Evolutionary conservation across 2,329 filamentous ascomycete species (phyloP), one percentile per base, ranked within the genome.

Genomic region (Nothophoma quercina): DNA sequence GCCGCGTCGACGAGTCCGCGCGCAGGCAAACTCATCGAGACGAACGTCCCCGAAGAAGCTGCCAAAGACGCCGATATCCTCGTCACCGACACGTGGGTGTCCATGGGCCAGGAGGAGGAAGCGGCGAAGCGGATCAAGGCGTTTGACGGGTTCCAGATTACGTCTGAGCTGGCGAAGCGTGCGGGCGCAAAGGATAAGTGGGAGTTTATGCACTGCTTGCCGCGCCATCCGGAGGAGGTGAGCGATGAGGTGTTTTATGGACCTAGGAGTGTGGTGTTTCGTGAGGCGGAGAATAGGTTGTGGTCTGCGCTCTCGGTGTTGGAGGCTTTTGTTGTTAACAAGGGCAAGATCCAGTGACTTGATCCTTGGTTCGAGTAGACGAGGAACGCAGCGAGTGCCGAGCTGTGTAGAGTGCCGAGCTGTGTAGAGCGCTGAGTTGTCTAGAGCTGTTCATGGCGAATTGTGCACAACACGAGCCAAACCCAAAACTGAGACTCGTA

Each of bases 151-250:
- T 99, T 93, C 77, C 93, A 97, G 73, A 89, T 99, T 68, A 97
- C 93, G 2, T 84, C 87, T 39, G 90, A 95, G 34, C 80, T 99
- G 62, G 93, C 92, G 1, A 84, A 88, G 75, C 83, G 87, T 41
- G 93, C 92, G 34, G 93, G 91, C 16, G 95, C 95, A 33, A 96
- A 95, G 74, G 81, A 88, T 12, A 84, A 84, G 58, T 99, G 95
- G 95, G 92, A 91, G 76, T 99, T 99, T 74, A 97, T 99, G 95
- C 95, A 99, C 79, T 99, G 95, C 74, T 77, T 99, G 53, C 95
- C 95, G 12, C 85, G 95, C 58, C 93, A 99, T 71, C 85, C 85
- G 0, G 93, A 99, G 75, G 95, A 99, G 78, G 95, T 99, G 26
- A 86, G 84, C 51, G 93, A 99, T 68, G 92, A 95, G 69, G 93